These are phyloP conservation scores for Pittosporum tobira DNA, from an alignment of 129 eudicot genomes.

Conservation along the genomic window DNA sequence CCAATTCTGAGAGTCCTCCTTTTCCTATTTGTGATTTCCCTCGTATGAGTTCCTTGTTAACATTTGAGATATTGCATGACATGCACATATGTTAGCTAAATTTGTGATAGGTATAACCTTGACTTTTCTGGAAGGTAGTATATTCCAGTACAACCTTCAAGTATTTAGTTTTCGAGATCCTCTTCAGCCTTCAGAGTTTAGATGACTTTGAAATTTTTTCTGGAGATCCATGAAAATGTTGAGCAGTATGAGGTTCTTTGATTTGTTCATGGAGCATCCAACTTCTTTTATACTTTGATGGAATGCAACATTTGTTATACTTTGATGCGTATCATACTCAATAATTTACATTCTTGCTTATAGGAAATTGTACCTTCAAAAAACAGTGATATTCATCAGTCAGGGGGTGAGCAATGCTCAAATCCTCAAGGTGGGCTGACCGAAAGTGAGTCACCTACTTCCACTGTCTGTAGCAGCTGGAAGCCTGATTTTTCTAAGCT, in stretches of 20 bases:
- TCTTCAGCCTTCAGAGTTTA: background rate
- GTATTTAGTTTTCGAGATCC: no score
- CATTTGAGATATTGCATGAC: background rate
- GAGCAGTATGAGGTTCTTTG: no score
- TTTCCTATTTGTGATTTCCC: background rate
- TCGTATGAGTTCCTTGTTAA: background rate
- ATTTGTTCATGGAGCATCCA: no score
- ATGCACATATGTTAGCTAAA: background rate
- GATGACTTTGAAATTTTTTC: no score
- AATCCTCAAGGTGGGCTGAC: conserved; percentile 23
- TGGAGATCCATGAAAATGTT: no score
- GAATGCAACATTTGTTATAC: no score
- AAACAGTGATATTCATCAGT: conserved; percentile 19
- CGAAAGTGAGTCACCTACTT: conserved; percentile 31
- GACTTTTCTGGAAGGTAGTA: background rate
- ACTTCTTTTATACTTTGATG: no score
- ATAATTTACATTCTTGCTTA: conserved; percentile 1
- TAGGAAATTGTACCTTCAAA: conserved; percentile 37
- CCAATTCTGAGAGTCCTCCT: background rate
- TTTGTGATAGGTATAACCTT: background rate
- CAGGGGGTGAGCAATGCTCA: conserved; percentile 34
- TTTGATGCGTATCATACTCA: background rate
- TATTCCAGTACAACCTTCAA: background rate
- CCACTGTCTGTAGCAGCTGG: conserved; percentile 29
- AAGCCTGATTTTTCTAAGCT: conserved; percentile 81